These are phyloP conservation scores for Crithidia brevicula DNA, from an alignment of 208 protist species.

Conservation along the genomic window DNA sequence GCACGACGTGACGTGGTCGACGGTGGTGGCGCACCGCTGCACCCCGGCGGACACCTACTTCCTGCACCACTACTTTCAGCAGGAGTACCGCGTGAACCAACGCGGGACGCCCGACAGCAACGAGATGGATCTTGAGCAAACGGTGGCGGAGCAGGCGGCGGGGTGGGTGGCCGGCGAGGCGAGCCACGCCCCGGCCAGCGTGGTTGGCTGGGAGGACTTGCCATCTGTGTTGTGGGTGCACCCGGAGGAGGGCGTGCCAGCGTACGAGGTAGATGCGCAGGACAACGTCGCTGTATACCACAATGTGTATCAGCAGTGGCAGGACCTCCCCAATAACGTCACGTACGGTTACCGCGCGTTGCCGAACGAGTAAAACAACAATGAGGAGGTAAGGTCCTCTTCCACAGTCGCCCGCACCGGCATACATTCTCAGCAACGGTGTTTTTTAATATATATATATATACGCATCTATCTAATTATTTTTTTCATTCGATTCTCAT, in stretches of 20 bases:
- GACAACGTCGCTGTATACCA: neutral
- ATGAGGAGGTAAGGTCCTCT: too few relatives aligned
- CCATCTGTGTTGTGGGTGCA: neutral
- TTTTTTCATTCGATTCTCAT: too few relatives aligned
- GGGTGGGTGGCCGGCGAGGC: neutral
- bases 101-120: neutral
- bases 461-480: neutral
- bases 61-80: constrained; percentile 22
- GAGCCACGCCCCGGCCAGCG: neutral
- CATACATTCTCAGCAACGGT: neutral
- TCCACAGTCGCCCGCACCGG: too few relatives aligned
- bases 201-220: neutral
- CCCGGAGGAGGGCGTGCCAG: neutral
- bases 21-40: constrained; percentile 23
- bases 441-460: constrained; percentile 2
- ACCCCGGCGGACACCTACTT: constrained; percentile 8
- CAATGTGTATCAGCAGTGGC: neutral
- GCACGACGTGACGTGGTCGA: constrained; percentile 15
- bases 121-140: neutral
- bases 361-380: too few relatives aligned
- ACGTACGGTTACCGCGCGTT: neutral
- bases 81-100: neutral
- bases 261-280: neutral
- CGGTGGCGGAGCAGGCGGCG: neutral
- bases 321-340: neutral